Percentiles rank a stretch among this genome's conserved stretches.
These are phyloP conservation scores for Amanita phalloides DNA, from an alignment of 768 basidiomycete species.

Conservation along the genomic window DNA sequence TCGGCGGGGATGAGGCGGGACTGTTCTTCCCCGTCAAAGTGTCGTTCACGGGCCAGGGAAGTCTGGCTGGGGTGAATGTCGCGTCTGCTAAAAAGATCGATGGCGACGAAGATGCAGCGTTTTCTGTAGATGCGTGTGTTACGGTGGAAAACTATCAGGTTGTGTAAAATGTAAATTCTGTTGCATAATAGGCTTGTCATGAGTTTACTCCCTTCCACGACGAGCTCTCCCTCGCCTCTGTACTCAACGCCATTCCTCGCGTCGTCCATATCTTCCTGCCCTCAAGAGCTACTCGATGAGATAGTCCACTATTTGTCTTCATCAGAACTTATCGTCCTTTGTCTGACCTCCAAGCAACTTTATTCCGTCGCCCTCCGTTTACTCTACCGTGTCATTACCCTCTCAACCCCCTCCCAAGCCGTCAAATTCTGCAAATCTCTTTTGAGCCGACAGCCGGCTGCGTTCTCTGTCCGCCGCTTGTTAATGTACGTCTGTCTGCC, in stretches of 20 bases:
- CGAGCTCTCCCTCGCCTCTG: background rate
- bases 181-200: background rate
- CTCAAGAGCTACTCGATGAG: slow-evolving; percentile 11
- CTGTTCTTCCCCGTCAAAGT: slow-evolving; percentile 92
- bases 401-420: background rate
- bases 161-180: slow-evolving; percentile 18
- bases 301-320: slow-evolving; percentile 3
- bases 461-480: slow-evolving; percentile 3
- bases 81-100: slow-evolving; percentile 43
- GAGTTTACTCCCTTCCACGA: background rate
- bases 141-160: slow-evolving; percentile 48
- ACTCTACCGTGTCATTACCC: slow-evolving; percentile 9
- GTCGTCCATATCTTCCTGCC: slow-evolving; percentile 5
- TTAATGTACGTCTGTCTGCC: slow-evolving; percentile 2
- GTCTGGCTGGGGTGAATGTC: slow-evolving; percentile 68
- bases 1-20: slow-evolving; percentile 72
- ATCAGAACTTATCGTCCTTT: slow-evolving; percentile 9
- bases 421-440: slow-evolving; percentile 7
- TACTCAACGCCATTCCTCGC: background rate
- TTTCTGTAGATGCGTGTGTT: slow-evolving; percentile 46
- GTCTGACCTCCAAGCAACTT: slow-evolving; percentile 7
- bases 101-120: slow-evolving; percentile 27
- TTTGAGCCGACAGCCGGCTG: background rate
- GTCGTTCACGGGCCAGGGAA: slow-evolving; percentile 70
- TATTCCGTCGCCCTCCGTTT: slow-evolving; percentile 8